Conservation (phyloP, 2,329 filamentous ascomycete species). For the Incumbomyces lentus region DNA sequence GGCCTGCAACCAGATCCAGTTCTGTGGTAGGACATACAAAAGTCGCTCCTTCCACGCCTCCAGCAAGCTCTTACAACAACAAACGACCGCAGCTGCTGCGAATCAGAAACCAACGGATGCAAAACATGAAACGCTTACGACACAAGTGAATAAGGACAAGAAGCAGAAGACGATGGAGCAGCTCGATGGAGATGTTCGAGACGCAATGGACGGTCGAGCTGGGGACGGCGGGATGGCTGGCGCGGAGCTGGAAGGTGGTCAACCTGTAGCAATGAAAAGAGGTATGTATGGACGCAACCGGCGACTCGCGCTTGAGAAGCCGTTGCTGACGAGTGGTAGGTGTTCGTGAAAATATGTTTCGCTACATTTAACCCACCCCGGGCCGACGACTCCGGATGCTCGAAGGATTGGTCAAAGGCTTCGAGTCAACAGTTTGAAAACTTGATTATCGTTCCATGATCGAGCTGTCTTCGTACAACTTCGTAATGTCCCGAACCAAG, state of each 20-base stretch:
- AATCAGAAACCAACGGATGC: not conserved
- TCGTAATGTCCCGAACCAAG: slow-evolving; percentile 66
- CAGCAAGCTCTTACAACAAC: not conserved
- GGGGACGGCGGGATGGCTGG: slow-evolving; percentile 63
- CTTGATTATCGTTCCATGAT: too few species aligned
- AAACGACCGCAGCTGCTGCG: not conserved
- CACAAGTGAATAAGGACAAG: not conserved
- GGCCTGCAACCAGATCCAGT: too few species aligned
- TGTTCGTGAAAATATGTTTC: slow-evolving; percentile 68
- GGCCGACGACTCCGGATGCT: too few species aligned
- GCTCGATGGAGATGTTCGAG: slow-evolving; percentile 55
- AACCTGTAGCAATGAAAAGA: slow-evolving; percentile 61
- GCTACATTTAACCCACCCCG: slow-evolving; percentile 17
- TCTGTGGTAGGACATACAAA: too few species aligned
- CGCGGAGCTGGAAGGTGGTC: slow-evolving; percentile 64
- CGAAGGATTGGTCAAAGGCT: too few species aligned
- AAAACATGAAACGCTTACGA: not conserved
- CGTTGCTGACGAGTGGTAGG: slow-evolving; percentile 20
- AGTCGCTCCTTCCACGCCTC: too few species aligned
- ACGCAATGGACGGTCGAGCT: slow-evolving; percentile 55
- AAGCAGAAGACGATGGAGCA: slow-evolving; percentile 31
- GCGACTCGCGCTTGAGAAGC: too few species aligned
- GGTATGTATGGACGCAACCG: slow-evolving; percentile 14
- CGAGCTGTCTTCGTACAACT: slow-evolving; percentile 41
- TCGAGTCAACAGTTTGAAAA: too few species aligned